Evolutionary conservation across 768 basidiomycete species (phyloP), one percentile per base, ranked within the genome.

Genomic region (Auriculariales sp.): DNA sequence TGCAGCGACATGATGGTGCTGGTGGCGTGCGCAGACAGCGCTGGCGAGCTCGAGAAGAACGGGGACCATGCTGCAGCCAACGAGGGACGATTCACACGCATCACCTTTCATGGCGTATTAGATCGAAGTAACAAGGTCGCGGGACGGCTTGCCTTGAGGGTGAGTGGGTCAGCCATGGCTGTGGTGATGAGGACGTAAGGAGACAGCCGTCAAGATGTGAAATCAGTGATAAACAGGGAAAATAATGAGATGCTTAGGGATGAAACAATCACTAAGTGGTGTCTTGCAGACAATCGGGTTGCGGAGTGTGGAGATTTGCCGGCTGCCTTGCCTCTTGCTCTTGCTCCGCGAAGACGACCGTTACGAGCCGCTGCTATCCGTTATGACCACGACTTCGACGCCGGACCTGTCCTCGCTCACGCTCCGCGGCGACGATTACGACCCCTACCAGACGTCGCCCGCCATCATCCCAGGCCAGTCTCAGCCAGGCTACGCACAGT

Each of bases 381-480:
- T n/a, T 36, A 44, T 44, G 39, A 44, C 39, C 12, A 44, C 39
- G 39, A 44, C 85, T 28, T 64, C 68, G 42, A 67, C 73, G 33
- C 85, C 86, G 55, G 84, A 88, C 70, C 77, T 90, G 58, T 78
- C 82, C 46, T 71, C 81, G 56, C 68, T 89, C 61, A 80, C 84
- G 59, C 77, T 88, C 65, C 83, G 83, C 75, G 77, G 82, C 73
- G 77, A 88, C 71, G 85, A 81, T 69, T 84, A 89, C 62, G 75
- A 79, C 68, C 83, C 81, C 62, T 88, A 80, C 64, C 68, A 74
- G 36, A 80, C 86, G 32, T 73, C 79, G 63, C 75, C 63, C 58
- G 70, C 64, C 25, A 48, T 55, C 72, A 77, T 71, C 69, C 74
- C 66, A 12, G 73, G 64, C 68, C 70, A 78, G 64, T 55, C 67